A percentile compares a stretch with the other conserved stretches of the same genome.
Evolutionary conservation across 148 eudicot genomes (phyloP).

Genomic region (Chenopodium quinoa): DNA sequence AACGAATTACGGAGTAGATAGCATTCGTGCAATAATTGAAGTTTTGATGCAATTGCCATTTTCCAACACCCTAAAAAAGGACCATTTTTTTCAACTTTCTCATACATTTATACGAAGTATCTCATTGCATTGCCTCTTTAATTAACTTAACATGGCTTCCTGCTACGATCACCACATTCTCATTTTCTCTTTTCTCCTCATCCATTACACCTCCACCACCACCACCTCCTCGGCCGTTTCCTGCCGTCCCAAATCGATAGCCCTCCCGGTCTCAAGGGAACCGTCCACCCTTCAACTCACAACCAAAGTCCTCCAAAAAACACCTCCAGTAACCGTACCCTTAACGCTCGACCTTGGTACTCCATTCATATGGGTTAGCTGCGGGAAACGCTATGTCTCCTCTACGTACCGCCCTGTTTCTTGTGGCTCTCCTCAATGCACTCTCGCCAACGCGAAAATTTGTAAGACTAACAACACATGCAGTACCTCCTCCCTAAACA

Average conservation of each 20-base stretch:
- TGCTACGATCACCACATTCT: not conserved
- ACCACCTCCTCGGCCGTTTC: not conserved
- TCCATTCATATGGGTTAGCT: conserved; percentile 8
- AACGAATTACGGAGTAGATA: too few relatives aligned
- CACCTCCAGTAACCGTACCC: conserved; percentile 4
- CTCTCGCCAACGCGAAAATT: conserved; percentile 16
- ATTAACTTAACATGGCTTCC: conserved; percentile 3
- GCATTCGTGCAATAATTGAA: too few relatives aligned
- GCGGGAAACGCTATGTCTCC: conserved; percentile 2
- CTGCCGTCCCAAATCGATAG: conserved; percentile 15
- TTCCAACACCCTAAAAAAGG: too few relatives aligned
- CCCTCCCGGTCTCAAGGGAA: conserved; percentile 18
- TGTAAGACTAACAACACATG: conserved; percentile 31
- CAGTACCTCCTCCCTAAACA: conserved; percentile 16
- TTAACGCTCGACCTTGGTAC: conserved; percentile 16
- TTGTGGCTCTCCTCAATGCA: conserved; percentile 13
- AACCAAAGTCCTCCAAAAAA: conserved; percentile 21
- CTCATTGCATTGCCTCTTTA: too few relatives aligned
- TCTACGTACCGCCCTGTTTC: not conserved
- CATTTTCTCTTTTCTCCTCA: not conserved
- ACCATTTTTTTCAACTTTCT: too few relatives aligned
- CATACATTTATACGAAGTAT: too few relatives aligned
- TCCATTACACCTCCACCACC: not conserved
- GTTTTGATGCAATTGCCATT: too few relatives aligned
- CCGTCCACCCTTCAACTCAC: conserved; percentile 21